Conservation (phyloP, 371 early-diverging fungal species). For the Sporodiniella umbellata region DNA sequence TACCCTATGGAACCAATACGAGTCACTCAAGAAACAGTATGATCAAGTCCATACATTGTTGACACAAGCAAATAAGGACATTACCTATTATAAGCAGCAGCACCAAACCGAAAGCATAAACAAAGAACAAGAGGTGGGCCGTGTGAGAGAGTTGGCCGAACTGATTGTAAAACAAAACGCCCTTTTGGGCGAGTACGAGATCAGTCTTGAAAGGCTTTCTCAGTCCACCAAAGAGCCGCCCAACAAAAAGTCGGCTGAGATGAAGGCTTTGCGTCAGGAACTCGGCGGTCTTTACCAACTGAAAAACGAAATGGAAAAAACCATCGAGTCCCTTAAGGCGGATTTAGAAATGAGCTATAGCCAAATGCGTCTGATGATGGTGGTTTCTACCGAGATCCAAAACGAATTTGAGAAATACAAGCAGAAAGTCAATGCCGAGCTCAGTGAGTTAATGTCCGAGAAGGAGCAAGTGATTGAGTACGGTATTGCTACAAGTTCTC, state of each 20-base stretch:
- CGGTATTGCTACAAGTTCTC: slow-evolving; percentile 5
- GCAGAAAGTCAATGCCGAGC: slow-evolving; percentile 3
- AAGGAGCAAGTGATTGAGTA: slow-evolving; percentile 4
- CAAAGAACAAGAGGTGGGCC: slow-evolving; percentile 12
- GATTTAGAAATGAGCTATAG: slow-evolving; percentile 27
- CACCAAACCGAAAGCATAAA: slow-evolving; percentile 11
- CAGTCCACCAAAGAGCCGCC: neutral
- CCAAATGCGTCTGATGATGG: slow-evolving; percentile 29
- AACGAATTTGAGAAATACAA: slow-evolving; percentile 23
- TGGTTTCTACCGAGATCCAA: slow-evolving; percentile 32
- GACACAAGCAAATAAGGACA: slow-evolving; percentile 16
- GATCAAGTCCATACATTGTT: slow-evolving; percentile 16
- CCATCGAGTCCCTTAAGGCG: slow-evolving; percentile 17
- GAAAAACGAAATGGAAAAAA: slow-evolving; percentile 16
- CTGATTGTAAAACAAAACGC: slow-evolving; percentile 21
- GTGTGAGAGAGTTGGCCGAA: slow-evolving; percentile 17
- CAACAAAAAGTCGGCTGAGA: slow-evolving; percentile 11
- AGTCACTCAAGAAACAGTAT: slow-evolving; percentile 18
- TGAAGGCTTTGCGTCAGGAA: slow-evolving; percentile 16
- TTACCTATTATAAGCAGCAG: slow-evolving; percentile 21
- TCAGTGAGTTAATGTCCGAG: slow-evolving; percentile 2
- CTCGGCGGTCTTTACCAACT: slow-evolving; percentile 8
- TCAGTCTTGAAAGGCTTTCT: slow-evolving; percentile 4
- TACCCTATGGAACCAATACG: slow-evolving; percentile 23
- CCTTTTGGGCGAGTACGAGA: slow-evolving; percentile 13